These are phyloP conservation scores for Amphichorda felina DNA, from an alignment of 2,329 filamentous ascomycete genomes.

Conservation along the genomic window DNA sequence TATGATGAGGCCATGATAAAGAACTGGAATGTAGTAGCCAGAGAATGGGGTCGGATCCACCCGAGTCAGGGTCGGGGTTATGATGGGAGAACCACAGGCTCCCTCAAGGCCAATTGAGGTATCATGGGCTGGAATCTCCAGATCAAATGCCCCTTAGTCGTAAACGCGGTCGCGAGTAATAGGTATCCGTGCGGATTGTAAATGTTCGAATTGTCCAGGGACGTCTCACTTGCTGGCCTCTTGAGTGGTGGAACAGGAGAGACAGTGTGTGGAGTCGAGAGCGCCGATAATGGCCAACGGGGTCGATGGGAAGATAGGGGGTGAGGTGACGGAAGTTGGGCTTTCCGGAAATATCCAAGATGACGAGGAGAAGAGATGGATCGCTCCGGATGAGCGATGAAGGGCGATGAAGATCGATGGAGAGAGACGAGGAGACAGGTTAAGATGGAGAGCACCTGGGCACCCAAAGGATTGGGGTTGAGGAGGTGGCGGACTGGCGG, in stretches of 20 bases:
- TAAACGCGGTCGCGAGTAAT: not conserved
- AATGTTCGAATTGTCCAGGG: not conserved
- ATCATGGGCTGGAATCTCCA: conserved; percentile 1
- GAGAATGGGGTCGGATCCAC: not conserved
- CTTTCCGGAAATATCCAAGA: too few species aligned
- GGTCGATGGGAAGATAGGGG: too few species aligned
- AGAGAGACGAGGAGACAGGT: too few species aligned
- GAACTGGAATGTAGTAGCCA: conserved; percentile 1
- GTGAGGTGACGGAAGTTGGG: too few species aligned
- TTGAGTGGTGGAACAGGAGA: not conserved
- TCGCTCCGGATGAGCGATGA: too few species aligned
- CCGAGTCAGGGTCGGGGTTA: not conserved
- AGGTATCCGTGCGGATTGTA: not conserved
- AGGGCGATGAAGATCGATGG: too few species aligned
- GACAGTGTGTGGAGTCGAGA: not conserved
- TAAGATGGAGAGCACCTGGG: too few species aligned
- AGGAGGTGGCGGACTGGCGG: too few species aligned
- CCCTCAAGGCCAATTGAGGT: conserved; percentile 4
- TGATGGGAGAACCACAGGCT: conserved; percentile 5
- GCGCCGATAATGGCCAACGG: too few species aligned
- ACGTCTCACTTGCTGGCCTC: not conserved
- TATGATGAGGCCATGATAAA: conserved; percentile 38
- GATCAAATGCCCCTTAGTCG: conserved; percentile 1
- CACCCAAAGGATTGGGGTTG: too few species aligned
- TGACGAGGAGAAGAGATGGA: too few species aligned